Conservation (phyloP, 73 alveolate genomes). For the Halteria grandinella region DNA sequence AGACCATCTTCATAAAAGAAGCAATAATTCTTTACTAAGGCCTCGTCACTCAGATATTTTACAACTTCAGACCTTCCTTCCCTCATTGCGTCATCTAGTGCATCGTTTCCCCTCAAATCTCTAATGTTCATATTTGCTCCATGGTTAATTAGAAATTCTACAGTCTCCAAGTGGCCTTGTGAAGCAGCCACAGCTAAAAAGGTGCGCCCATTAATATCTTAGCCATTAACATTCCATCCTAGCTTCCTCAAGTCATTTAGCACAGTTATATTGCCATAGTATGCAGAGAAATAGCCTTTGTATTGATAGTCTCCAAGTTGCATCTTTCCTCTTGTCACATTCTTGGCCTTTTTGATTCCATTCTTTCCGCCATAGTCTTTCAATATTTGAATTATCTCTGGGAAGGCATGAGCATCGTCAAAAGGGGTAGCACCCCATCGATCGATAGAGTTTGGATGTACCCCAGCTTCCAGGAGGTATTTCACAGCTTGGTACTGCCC, state of each 20-base stretch:
- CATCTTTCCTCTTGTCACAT: too few species aligned
- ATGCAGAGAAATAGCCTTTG: too few species aligned
- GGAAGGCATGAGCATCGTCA: background rate
- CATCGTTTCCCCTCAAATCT: background rate
- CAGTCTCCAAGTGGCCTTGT: background rate
- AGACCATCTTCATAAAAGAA: too few species aligned
- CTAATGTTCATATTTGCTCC: background rate
- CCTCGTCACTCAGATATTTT: background rate
- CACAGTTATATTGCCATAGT: too few species aligned
- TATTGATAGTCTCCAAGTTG: too few species aligned
- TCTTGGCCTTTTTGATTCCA: too few species aligned
- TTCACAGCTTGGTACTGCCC: slow-evolving; percentile 34
- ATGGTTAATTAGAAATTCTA: background rate
- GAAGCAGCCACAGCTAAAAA: background rate
- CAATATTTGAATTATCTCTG: background rate
- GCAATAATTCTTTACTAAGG: too few species aligned
- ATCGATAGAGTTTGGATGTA: background rate
- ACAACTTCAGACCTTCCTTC: background rate
- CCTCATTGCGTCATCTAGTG: background rate
- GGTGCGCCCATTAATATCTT: too few species aligned
- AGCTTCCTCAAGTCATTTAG: too few species aligned
- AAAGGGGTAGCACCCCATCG: slow-evolving; percentile 26
- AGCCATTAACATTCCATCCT: too few species aligned
- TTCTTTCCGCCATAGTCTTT: background rate
- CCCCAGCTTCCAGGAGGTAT: slow-evolving; percentile 7